A percentile compares a stretch with the other conserved stretches of the same genome.
phyloP scores from a whole-genome alignment of 1,284 basidiomycete species.

The Pseudozyma hubeiensis region DNA sequence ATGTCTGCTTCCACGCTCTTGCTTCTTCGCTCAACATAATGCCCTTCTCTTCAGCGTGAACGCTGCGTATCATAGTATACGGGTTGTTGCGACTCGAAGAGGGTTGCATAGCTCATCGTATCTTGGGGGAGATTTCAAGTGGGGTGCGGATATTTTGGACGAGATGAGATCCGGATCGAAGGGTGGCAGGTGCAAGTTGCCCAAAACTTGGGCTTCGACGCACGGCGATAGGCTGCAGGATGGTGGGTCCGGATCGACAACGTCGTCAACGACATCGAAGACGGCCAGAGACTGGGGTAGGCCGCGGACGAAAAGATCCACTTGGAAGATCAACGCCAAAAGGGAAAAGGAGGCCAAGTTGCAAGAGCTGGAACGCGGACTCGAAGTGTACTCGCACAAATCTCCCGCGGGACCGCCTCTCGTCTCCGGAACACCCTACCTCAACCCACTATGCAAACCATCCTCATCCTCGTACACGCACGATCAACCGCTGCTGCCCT shows the following conservation, averaged over 20 bases:
- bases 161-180: constrained; percentile 20
- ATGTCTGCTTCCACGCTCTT: constrained; percentile 20
- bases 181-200: constrained; percentile 2
- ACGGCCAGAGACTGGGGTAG: neutral
- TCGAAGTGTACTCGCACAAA: constrained; percentile 25
- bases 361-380: constrained; percentile 26
- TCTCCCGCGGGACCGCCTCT: constrained; percentile 21
- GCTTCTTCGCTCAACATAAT: constrained; percentile 6
- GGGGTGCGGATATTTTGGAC: constrained; percentile 8
- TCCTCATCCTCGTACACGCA: constrained; percentile 8
- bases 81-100: neutral
- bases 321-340: constrained; percentile 9
- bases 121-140: neutral
- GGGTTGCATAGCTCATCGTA: neutral
- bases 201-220: constrained; percentile 48
- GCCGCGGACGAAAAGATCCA: neutral
- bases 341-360: constrained; percentile 16
- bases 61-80: constrained; percentile 1
- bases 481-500: constrained; percentile 3
- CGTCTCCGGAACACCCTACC: constrained; percentile 12
- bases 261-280: neutral
- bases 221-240: constrained; percentile 4
- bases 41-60: constrained; percentile 3
- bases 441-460: constrained; percentile 13
- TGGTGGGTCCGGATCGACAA: neutral